Conservation (phyloP, 371 early-diverging fungal species). For the Dinochytrium kinnereticum region DNA sequence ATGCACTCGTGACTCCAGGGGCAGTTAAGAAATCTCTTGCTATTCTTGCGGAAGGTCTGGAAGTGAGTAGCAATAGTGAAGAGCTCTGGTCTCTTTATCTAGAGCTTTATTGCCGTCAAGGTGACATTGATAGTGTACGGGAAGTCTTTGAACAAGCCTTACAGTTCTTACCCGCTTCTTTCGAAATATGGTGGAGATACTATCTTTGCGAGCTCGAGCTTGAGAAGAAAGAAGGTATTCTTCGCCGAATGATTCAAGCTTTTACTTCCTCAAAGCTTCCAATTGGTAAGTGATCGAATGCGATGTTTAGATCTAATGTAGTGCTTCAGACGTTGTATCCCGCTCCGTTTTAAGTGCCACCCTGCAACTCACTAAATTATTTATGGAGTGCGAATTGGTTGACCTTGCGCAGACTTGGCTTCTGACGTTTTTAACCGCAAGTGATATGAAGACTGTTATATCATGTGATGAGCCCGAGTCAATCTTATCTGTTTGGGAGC, state of each 20-base stretch:
- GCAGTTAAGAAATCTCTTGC: conserved; percentile 32
- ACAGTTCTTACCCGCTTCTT: conserved; percentile 30
- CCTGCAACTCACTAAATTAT: not conserved
- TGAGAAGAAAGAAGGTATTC: conserved; percentile 20
- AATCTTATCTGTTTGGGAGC: not conserved
- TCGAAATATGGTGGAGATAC: conserved; percentile 44
- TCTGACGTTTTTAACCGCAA: not conserved
- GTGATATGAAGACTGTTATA: not conserved
- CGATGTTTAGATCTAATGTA: not conserved
- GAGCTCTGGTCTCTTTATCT: conserved; percentile 48
- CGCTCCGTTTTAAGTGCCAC: not conserved
- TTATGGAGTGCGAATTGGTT: not conserved
- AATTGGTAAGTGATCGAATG: not conserved
- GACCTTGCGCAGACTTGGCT: not conserved
- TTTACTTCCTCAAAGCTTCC: not conserved
- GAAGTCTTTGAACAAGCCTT: conserved; percentile 47
- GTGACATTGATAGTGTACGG: conserved; percentile 27
- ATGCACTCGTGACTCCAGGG: conserved; percentile 20
- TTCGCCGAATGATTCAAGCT: conserved; percentile 31
- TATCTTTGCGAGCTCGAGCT: conserved; percentile 35
- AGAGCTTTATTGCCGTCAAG: conserved; percentile 43
- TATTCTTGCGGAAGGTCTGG: conserved; percentile 40
- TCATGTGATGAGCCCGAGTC: not conserved
- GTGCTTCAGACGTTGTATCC: not conserved
- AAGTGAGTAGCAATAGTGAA: conserved; percentile 33